A percentile compares a stretch with the other conserved stretches of the same genome.
Conservation (phyloP, 2,329 filamentous ascomycete genomes). For the Diaporthe citriasiana region DNA sequence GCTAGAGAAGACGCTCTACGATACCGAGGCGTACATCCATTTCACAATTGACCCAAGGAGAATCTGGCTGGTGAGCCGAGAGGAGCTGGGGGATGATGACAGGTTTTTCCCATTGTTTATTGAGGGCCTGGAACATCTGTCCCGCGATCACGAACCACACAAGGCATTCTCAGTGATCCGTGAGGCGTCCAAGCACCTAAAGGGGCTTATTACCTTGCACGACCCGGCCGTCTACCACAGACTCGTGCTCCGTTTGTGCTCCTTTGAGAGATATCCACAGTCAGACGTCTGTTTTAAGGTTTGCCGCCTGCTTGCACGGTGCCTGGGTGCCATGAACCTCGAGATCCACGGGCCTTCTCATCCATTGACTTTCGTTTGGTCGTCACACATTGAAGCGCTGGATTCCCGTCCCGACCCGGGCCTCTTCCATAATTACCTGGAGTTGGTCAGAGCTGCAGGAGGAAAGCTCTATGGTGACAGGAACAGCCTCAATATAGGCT, state of each 20-base stretch:
- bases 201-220: conserved; percentile 2
- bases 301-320: conserved; percentile 20
- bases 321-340: background rate
- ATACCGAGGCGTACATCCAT: conserved; percentile 11
- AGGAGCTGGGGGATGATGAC: conserved; percentile 15
- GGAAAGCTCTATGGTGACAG: background rate
- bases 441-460: background rate
- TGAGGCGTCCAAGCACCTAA: conserved; percentile 22
- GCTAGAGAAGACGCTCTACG: conserved; percentile 20
- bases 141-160: background rate
- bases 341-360: conserved; percentile 6
- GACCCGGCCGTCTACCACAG: conserved; percentile 29
- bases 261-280: conserved; percentile 19
- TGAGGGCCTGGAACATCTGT: conserved; percentile 23
- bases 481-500: conserved; percentile 4
- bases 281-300: conserved; percentile 18
- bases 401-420: background rate
- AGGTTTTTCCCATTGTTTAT: conserved; percentile 29
- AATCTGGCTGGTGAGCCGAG: background rate
- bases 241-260: conserved; percentile 18
- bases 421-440: background rate
- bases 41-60: background rate
- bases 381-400: conserved; percentile 14
- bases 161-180: conserved; percentile 14
- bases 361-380: background rate